Evolutionary conservation across 768 basidiomycete genomes (phyloP), one percentile per base, ranked within the genome.

Genomic region (Termitomyces sp.): DNA sequence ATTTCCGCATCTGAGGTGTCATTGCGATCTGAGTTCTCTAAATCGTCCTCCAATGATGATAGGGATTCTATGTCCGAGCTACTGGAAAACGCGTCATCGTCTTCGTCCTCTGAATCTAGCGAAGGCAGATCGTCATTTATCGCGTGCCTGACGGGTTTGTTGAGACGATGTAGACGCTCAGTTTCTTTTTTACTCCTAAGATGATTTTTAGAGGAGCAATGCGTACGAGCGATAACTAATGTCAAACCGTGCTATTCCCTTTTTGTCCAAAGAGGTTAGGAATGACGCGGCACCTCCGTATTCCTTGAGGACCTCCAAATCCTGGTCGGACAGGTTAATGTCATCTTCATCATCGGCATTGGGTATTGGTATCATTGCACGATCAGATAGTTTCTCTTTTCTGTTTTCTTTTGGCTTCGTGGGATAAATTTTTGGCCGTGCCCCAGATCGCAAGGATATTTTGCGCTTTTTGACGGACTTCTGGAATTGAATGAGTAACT

Each of bases 151-250:
- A 78, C 65, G 22, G 87, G 84, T 69, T 87, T 92, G 59, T 81
- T 74, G 33, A 91, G 70, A 57, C 78, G 83, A 67, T 86, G 88
- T 58, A 95, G 70, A 54, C 88, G 79, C 55, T 86, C 78, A 0
- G 85, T 90, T 71, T 91, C 93, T 64, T 88, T 90, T 73, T 92
- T 92, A 67, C 91, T 94, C 84, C 91, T 95, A 60, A 33, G 59
- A 33, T n/a, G 24, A 31, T 39, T 18, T 18, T 55, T 33, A 15
- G 45, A 39, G 9, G 15, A 27, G 2, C 6, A 31, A 36, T 16
- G 20, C 4, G 34, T 37, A 15, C 22, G 16, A 36, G 2, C 12
- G n/a, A n/a, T 15, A 4, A 4, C 44, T 54, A 11, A 18, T 52
- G 62, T 73, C 82, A 60, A 67, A 91, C 95, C 88, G 81, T 61